These are phyloP conservation scores for Thoreauomyces humboldtii DNA, from an alignment of 192 early-diverging fungal species.

Conservation along the genomic window DNA sequence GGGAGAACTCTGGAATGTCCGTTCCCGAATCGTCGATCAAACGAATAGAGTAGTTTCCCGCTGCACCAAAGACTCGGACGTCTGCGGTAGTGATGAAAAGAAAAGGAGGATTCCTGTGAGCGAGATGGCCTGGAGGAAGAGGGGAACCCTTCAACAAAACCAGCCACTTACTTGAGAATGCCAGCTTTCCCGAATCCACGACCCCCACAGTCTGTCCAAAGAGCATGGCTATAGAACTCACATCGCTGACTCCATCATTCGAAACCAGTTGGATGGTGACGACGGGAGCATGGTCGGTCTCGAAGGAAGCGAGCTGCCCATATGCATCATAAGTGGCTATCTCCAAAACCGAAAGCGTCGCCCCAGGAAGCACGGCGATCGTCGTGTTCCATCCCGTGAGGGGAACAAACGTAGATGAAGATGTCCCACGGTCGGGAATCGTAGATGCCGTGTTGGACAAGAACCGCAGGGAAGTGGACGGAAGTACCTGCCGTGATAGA, in stretches of 20 bases:
- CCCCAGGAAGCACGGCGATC: conserved; percentile 4
- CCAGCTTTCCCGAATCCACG: neutral
- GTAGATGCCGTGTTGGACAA: conserved; percentile 6
- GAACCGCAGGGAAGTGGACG: no score
- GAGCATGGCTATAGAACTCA: neutral
- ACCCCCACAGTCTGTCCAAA: conserved; percentile 3
- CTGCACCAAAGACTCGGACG: neutral
- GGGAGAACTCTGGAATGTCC: neutral
- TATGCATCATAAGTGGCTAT: conserved; percentile 10
- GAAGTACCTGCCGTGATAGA: no score
- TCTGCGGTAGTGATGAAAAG: no score
- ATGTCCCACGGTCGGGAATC: neutral
- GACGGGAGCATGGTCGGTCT: conserved; percentile 1
- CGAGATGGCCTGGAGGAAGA: no score
- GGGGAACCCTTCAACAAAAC: no score
- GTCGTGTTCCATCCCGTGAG: neutral
- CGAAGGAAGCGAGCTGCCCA: neutral
- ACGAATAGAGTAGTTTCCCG: neutral
- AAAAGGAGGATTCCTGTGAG: no score
- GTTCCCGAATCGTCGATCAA: conserved; percentile 2
- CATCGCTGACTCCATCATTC: neutral
- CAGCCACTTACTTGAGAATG: conserved; percentile 1
- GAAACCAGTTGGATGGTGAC: neutral
- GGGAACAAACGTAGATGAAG: conserved; percentile 4
- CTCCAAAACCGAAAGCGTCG: neutral